phyloP scores from a whole-genome alignment of 148 eudicot species.

The Chenopodium berlandieri region DNA sequence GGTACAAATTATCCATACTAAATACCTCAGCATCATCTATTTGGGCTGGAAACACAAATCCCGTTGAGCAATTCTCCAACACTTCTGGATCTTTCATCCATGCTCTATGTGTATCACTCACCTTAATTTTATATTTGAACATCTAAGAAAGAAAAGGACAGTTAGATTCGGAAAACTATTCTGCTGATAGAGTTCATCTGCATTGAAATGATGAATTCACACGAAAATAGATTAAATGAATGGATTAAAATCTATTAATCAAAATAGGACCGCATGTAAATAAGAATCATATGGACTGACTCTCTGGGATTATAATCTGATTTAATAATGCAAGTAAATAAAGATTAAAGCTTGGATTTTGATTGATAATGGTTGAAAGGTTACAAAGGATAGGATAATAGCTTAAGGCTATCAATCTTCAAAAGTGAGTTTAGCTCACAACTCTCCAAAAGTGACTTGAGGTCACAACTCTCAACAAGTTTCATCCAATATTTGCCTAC shows the following conservation, averaged over 20 bases:
- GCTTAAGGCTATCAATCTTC: no score
- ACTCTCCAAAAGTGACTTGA: no score
- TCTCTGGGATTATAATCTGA: no score
- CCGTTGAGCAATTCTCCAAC: constrained; percentile 77
- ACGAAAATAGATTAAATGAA: neutral
- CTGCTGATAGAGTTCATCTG: neutral
- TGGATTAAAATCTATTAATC: neutral
- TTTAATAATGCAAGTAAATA: no score
- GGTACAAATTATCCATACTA: neutral
- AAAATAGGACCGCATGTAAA: neutral
- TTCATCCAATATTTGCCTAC: no score
- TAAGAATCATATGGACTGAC: neutral
- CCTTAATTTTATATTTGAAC: constrained; percentile 56
- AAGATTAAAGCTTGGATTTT: no score
- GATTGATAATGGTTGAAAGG: no score
- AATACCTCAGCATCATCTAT: constrained; percentile 51
- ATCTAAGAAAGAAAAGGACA: constrained; percentile 40
- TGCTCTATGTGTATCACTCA: constrained; percentile 60
- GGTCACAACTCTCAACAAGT: no score
- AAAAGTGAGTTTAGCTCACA: no score
- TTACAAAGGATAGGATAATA: no score
- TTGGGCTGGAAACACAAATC: constrained; percentile 48
- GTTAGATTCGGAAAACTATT: neutral
- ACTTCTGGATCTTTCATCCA: constrained; percentile 77
- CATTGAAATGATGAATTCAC: neutral